Evolutionary conservation across 2,329 filamentous ascomycete genomes (phyloP).

Genomic region (Colletotrichum paranaense): DNA sequence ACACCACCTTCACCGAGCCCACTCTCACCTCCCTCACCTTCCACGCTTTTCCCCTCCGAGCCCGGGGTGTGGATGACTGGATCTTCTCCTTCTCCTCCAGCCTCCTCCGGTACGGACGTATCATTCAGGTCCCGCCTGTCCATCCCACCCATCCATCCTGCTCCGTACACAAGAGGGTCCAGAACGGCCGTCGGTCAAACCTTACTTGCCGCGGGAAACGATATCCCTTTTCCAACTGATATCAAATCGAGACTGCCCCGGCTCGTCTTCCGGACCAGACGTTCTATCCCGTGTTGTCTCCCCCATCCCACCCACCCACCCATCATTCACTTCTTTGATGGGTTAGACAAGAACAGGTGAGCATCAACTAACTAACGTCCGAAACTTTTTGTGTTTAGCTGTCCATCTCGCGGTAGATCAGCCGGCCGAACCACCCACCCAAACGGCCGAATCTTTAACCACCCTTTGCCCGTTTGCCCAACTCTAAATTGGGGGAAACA

Average conservation of each 20-base stretch:
- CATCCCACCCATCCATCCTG: background rate
- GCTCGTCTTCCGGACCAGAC: background rate
- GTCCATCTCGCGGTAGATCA: background rate
- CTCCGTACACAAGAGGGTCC: background rate
- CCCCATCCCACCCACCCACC: too few species aligned
- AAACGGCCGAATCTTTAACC: background rate
- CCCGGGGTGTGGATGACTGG: background rate
- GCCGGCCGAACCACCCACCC: background rate
- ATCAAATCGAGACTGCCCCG: background rate
- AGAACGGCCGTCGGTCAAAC: background rate
- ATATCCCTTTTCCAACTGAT: background rate
- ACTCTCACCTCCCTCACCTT: background rate
- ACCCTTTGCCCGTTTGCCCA: background rate
- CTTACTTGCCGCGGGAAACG: background rate
- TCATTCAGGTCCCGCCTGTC: background rate
- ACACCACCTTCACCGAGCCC: conserved; percentile 1
- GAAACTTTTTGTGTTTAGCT: background rate
- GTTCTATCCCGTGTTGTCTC: background rate
- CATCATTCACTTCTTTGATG: background rate
- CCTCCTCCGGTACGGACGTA: conserved; percentile 29
- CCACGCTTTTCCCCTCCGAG: background rate
- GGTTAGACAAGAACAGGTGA: background rate
- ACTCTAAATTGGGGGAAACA: background rate
- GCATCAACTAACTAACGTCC: background rate
- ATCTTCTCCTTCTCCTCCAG: background rate